phyloP scores from a whole-genome alignment of 1,284 basidiomycete species.

The Coniophora puteana region DNA sequence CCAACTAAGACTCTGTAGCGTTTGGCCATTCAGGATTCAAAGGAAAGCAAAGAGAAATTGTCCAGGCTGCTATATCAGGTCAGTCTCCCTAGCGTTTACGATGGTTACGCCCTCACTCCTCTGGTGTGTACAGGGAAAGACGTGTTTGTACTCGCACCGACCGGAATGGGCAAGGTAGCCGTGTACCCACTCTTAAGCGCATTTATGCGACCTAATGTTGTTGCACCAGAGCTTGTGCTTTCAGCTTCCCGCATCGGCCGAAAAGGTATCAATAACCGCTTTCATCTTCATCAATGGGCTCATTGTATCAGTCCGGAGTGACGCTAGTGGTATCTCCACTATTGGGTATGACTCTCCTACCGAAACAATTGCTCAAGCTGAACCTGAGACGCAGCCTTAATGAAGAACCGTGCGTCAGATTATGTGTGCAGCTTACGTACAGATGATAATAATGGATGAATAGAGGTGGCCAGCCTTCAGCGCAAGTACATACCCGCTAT shows the following conservation, averaged over 20 bases:
- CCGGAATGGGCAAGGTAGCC: constrained; percentile 85
- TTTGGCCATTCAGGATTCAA: constrained; percentile 69
- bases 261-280: too few species aligned
- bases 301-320: constrained; percentile 50
- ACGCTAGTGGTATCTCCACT: constrained; percentile 81
- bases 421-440: neutral
- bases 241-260: constrained; percentile 78
- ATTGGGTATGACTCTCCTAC: constrained; percentile 38
- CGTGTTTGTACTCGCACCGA: constrained; percentile 82
- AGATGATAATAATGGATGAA: neutral
- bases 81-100: constrained; percentile 7
- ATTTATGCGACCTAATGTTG: neutral
- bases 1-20: too few species aligned
- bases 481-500: constrained; percentile 54
- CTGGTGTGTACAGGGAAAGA: constrained; percentile 47
- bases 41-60: constrained; percentile 75
- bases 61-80: constrained; percentile 65
- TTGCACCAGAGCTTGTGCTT: constrained; percentile 72
- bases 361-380: neutral
- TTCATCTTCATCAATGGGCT: too few species aligned
- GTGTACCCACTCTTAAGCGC: neutral
- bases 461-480: constrained; percentile 67
- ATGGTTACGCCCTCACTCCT: neutral
- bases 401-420: constrained; percentile 68
- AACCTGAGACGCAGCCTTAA: constrained; percentile 53